phyloP scores from a whole-genome alignment of 2,329 filamentous ascomycete genomes.

The Fusarium nodosum region DNA sequence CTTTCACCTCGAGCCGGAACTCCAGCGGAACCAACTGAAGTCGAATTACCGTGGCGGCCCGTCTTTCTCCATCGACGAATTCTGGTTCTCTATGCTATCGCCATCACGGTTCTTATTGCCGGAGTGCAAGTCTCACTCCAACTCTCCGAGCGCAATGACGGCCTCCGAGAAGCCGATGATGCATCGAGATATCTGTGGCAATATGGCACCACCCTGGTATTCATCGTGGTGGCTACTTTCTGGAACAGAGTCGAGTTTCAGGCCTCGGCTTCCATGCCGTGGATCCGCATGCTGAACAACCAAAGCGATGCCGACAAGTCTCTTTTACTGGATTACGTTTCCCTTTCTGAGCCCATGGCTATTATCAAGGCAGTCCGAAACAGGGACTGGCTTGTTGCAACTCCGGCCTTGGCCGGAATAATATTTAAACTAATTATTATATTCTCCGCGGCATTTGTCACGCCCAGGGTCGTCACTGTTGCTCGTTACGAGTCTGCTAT shows the following conservation, averaged over 20 bases:
- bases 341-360: conserved; percentile 50
- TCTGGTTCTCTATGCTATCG: conserved; percentile 49
- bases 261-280: conserved; percentile 56
- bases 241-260: conserved; percentile 59
- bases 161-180: conserved; percentile 47
- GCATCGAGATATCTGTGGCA: conserved; percentile 56
- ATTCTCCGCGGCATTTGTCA: conserved; percentile 55
- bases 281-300: conserved; percentile 53
- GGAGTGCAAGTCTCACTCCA: conserved; percentile 52
- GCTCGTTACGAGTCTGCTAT: conserved; percentile 45
- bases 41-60: conserved; percentile 54
- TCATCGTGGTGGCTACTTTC: conserved; percentile 52
- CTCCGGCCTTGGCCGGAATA: conserved; percentile 47
- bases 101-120: conserved; percentile 50
- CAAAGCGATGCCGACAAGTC: conserved; percentile 51
- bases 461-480: conserved; percentile 50
- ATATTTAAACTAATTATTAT: conserved; percentile 54
- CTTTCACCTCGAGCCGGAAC: conserved; percentile 26
- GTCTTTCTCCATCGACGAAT: conserved; percentile 54
- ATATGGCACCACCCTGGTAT: conserved; percentile 53
- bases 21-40: conserved; percentile 45
- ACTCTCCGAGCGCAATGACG: conserved; percentile 51
- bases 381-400: conserved; percentile 54
- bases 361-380: conserved; percentile 51
- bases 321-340: conserved; percentile 56